Evolutionary conservation across 768 basidiomycete species (phyloP), one percentile per base, ranked within the genome.

Genomic region (Mycena indigotica): DNA sequence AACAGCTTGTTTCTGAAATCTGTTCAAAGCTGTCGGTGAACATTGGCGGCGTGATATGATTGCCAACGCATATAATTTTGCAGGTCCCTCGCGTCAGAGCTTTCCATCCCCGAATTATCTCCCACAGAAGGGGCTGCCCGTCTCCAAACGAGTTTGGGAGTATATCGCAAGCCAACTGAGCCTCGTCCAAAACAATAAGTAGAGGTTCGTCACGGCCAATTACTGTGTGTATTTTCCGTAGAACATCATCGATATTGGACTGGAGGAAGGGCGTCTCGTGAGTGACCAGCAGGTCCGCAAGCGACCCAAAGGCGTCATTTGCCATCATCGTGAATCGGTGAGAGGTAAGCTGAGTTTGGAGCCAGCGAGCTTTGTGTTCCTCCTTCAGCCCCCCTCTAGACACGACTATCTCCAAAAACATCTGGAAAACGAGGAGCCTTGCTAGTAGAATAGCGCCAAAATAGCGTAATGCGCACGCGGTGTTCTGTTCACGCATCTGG

Each of bases 1-100:
- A 62, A 12, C 21, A 23, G 3, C 53, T 57, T 13, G 46, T 62
- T 12, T 41, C 26, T 6, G 58, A 60, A 15, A 29, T 32, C 58
- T 53, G 55, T 3, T 16, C 24, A 16, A 49, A 60, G 26, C 48
- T 25, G 24, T 55, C 49, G 8, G 8, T 21, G 41, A 44, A 15
- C n/a, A 13, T 6, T 8, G 41, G 41, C 15, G 23, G 41, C 8
- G 41, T 8, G 15, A 44, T 44, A 6, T 44, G 13, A 5, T 16
- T 44, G 6, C 41, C 41, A 15, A 21, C 41, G 41, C 41, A 44
- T 8, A 44, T 44, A 21, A 44, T 44, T 21, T 13, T 44, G 41
- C 41, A 44, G 6, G 15, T 15, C 15, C n/a, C 23, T 13, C 23
- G 15, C 41, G 41, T 44, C 13, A 44, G 41, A 21, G 15, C 41